Evolutionary conservation across 805 yeast genomes (phyloP).

Genomic region (Candida golubevii): DNA sequence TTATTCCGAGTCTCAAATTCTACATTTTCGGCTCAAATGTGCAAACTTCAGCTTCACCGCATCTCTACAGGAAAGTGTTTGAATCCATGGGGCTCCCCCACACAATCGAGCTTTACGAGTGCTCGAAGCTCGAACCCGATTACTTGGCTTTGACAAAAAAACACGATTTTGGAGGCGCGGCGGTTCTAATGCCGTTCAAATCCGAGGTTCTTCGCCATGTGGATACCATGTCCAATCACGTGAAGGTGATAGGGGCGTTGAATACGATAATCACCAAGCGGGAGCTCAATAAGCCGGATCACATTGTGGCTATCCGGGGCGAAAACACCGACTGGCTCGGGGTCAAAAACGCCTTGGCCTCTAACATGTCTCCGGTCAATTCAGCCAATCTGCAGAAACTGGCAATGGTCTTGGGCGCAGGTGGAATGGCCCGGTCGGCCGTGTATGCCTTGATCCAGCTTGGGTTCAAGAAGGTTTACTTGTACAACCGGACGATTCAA

Average conservation of each 20-base stretch:
- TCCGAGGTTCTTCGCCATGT: conserved; percentile 11
- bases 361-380: conserved; percentile 16
- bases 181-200: conserved; percentile 15
- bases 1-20: conserved; percentile 11
- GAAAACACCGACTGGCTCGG: conserved; percentile 20
- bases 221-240: conserved; percentile 14
- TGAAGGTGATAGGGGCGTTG: conserved; percentile 13
- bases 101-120: conserved; percentile 7
- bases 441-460: conserved; percentile 16
- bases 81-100: conserved; percentile 15
- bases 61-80: conserved; percentile 11
- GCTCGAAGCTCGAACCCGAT: conserved; percentile 5
- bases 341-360: conserved; percentile 6
- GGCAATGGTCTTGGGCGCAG: conserved; percentile 18
- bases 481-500: conserved; percentile 7
- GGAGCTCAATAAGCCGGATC: conserved; percentile 7
- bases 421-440: conserved; percentile 17
- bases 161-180: conserved; percentile 17
- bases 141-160: conserved; percentile 3
- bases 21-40: conserved; percentile 14
- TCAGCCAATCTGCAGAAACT: conserved; percentile 12
- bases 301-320: conserved; percentile 11
- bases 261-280: conserved; percentile 11
- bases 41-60: conserved; percentile 11
- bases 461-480: conserved; percentile 11